Base-by-base conservation (phyloP, 1,139 yeast species). In the Suhomyces terraborum region DNA sequence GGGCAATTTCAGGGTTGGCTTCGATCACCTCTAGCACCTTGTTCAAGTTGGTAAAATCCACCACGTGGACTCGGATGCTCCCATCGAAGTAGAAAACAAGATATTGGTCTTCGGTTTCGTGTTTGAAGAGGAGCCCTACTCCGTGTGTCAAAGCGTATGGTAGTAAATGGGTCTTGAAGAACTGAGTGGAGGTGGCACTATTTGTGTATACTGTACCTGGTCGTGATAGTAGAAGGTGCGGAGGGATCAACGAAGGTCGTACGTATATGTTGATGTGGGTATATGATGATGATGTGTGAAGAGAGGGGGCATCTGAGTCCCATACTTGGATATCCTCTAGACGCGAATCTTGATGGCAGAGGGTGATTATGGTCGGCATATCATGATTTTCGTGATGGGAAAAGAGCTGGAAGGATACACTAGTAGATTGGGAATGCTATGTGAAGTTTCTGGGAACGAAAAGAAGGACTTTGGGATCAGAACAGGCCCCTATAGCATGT, bases 131-230 rank as follows among this genome's bases (percentile, higher is more conserved):
- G 14, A 55, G 26, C 3, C 58, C 59, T 8, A 33, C 14, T 8
- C 21, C 27, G 28, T 43, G 35, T 20, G 41, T 35, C 12, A 42
- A 34, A 7, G 54, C 40, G 35, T 48, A 16, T 19, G 47, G 40
- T 1, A 62, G 48, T 30, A 67, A 47, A 4, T 46, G 44, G 12
- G 52, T 40, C 36, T 50, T 52, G 42, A 71, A 67, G 50, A 57
- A 70, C 2, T 42, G 42, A 20, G 54, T 50, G 1, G 73, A 63
- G 0, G 37, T 38, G 4, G 40, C 32, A 25, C 49, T 48, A 27
- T 51, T 53, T 4, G 75, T 53, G 47, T 56, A 69, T 4, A 70
- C 62, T 21, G 50, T 48, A 8, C 56, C 45, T 3, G 67, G 61
- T 2, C 52, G 53, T 8, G 57, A 41, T 26, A 49, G 51, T 6